Conservation (phyloP, 345 rosid genomes). For the Eutrema yunnanense region DNA sequence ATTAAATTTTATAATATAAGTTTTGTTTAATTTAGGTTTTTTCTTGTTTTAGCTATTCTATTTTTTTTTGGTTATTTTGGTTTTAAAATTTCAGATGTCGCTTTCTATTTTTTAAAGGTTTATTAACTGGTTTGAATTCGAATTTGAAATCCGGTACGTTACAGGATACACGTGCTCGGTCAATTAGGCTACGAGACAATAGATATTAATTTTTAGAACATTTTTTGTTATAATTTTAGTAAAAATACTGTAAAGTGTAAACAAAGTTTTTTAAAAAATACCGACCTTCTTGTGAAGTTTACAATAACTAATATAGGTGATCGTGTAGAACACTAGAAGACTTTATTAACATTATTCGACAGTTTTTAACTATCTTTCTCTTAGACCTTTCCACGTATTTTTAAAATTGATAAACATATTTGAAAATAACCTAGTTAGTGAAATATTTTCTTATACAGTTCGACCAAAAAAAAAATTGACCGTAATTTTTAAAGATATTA, state of each 20-base stretch:
- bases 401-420: no score
- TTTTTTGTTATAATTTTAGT: background rate
- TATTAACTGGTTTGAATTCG: conserved; percentile 5
- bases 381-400: background rate
- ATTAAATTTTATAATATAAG: no score
- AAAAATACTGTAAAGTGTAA: background rate
- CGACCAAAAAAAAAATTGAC: no score
- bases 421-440: background rate
- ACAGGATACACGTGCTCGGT: background rate
- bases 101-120: conserved; percentile 18
- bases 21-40: background rate
- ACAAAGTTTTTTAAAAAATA: no score
- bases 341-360: background rate
- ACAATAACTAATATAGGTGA: background rate
- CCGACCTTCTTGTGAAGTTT: background rate
- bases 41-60: background rate
- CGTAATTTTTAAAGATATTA: no score
- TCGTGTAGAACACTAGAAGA: background rate
- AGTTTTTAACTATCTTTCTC: background rate
- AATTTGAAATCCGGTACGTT: conserved; percentile 16
- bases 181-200: background rate
- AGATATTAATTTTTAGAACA: background rate
- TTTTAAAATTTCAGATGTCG: background rate
- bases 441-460: background rate
- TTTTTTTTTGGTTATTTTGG: background rate